A percentile compares a stretch with the other conserved stretches of the same genome.
phyloP scores from a whole-genome alignment of 2,329 filamentous ascomycete genomes.

The Lecanicillium sp. region DNA sequence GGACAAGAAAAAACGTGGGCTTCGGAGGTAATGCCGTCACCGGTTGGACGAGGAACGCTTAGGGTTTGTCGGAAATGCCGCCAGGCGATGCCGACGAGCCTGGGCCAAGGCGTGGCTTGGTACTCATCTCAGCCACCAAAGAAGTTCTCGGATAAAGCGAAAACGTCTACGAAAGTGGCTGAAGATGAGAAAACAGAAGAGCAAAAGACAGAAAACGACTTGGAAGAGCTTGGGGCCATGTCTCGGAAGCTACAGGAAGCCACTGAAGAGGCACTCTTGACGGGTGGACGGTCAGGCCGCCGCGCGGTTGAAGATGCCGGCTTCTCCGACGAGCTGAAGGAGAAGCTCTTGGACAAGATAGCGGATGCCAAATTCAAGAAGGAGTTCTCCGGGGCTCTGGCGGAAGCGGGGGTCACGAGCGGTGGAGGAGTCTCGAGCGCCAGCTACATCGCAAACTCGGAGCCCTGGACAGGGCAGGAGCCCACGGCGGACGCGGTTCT shows the following conservation, averaged over 20 bases:
- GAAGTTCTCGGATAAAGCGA: no score
- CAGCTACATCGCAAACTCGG: background rate
- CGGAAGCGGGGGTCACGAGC: constrained; percentile 35
- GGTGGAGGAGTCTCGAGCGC: background rate
- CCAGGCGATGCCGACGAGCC: no score
- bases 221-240: constrained; percentile 35
- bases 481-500: constrained; percentile 65
- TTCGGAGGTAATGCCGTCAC: constrained; percentile 1
- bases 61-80: constrained; percentile 1
- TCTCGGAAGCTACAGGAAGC: constrained; percentile 52
- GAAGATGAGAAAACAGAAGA: constrained; percentile 1
- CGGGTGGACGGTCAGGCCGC: constrained; percentile 51
- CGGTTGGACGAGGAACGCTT: background rate
- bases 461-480: constrained; percentile 74
- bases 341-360: constrained; percentile 48
- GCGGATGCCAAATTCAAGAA: constrained; percentile 46
- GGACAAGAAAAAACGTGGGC: background rate
- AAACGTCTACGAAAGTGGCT: no score
- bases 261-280: constrained; percentile 54
- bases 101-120: background rate
- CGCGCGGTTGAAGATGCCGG: constrained; percentile 54
- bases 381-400: constrained; percentile 40
- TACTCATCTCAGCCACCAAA: constrained; percentile 1
- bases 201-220: background rate
- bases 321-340: constrained; percentile 56